phyloP scores from a whole-genome alignment of 495 filamentous ascomycete genomes.

The Penicillium antarcticum region DNA sequence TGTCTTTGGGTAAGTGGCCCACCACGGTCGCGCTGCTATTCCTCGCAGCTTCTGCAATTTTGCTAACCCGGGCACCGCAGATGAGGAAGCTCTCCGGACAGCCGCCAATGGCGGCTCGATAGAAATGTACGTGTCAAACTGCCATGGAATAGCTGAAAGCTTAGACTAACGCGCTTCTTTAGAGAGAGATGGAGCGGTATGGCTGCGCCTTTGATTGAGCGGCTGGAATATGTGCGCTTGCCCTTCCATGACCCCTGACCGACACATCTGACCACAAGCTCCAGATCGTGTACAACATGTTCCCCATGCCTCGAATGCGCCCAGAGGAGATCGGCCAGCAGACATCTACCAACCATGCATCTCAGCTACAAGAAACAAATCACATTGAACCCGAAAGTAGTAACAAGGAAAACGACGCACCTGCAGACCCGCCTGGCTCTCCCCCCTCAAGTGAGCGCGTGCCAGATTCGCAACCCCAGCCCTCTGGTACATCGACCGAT shows the following conservation, averaged over 20 bases:
- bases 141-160: not conserved
- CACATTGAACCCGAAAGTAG: slow-evolving; percentile 32
- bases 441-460: slow-evolving; percentile 45
- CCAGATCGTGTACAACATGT: slow-evolving; percentile 52
- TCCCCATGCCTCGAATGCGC: slow-evolving; percentile 45
- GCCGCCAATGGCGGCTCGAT: slow-evolving; percentile 65
- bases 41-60: not conserved
- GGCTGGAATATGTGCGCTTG: slow-evolving; percentile 50
- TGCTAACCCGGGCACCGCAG: slow-evolving; percentile 21
- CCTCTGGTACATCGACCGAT: slow-evolving; percentile 34
- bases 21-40: not conserved
- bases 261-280: slow-evolving; percentile 6
- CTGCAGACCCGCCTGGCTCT: slow-evolving; percentile 19
- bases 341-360: slow-evolving; percentile 27
- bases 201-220: slow-evolving; percentile 47
- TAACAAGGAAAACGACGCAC: slow-evolving; percentile 54
- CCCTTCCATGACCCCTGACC: not conserved
- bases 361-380: slow-evolving; percentile 31
- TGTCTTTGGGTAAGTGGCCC: slow-evolving; percentile 37
- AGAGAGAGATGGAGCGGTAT: slow-evolving; percentile 56
- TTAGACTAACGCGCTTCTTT: slow-evolving; percentile 24
- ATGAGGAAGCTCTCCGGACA: slow-evolving; percentile 60
- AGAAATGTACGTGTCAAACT: slow-evolving; percentile 55
- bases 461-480: slow-evolving; percentile 46
- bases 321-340: slow-evolving; percentile 27